Evolutionary conservation across 2,329 filamentous ascomycete species (phyloP).

Genomic region (Fusarium sp.): DNA sequence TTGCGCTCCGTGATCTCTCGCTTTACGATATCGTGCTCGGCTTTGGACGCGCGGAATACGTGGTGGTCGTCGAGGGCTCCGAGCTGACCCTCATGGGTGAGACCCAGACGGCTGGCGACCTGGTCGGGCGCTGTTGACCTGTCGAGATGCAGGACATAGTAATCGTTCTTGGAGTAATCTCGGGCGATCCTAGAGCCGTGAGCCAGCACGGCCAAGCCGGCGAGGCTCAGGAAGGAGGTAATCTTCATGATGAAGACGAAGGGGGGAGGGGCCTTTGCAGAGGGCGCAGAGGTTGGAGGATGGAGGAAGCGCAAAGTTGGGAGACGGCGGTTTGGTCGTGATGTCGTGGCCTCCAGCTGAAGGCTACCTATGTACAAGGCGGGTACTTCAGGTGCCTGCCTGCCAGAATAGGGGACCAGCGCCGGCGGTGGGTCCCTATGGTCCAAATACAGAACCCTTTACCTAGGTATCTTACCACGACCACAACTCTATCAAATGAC

Average conservation of each 20-base stretch:
- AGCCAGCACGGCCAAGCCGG: conserved; percentile 66
- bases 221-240: conserved; percentile 67
- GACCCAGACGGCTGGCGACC: conserved; percentile 80
- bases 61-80: conserved; percentile 86
- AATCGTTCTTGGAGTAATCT: conserved; percentile 87
- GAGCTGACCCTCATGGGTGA: conserved; percentile 85
- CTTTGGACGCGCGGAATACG: conserved; percentile 83
- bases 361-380: conserved; percentile 19
- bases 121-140: conserved; percentile 75
- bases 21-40: conserved; percentile 72
- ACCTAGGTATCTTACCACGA: too few species aligned
- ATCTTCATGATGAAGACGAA: conserved; percentile 63
- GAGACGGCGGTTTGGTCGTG: conserved; percentile 28
- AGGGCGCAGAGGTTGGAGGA: conserved; percentile 5
- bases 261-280: conserved; percentile 31
- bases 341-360: conserved; percentile 45
- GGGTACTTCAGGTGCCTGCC: conserved; percentile 31
- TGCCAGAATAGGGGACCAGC: conserved; percentile 43
- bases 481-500: too few species aligned
- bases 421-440: conserved; percentile 12
- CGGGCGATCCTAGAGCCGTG: conserved; percentile 70
- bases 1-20: conserved; percentile 68
- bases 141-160: conserved; percentile 91
- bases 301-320: conserved; percentile 24
- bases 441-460: too few species aligned